Percentiles rank a stretch among this genome's conserved stretches.
Evolutionary conservation across 257 asterid genomes (phyloP).

Genomic region (Fraxinus anomala): DNA sequence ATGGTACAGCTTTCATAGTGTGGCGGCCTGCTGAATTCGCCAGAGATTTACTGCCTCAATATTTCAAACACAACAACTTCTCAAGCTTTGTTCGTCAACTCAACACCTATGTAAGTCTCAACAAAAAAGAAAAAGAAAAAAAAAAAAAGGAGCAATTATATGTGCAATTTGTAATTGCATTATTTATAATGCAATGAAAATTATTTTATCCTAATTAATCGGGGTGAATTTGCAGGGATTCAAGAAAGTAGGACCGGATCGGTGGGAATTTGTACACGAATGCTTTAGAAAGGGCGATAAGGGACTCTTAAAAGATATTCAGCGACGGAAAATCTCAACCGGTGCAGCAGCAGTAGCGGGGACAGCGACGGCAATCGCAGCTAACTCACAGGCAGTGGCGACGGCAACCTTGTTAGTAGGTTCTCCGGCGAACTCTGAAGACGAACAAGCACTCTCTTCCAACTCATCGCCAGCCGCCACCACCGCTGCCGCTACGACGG

Average conservation of each 20-base stretch:
- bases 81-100: conserved; percentile 92
- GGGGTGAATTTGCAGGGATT: conserved; percentile 63
- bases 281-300: conserved; percentile 68
- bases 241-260: conserved; percentile 80
- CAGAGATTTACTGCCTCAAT: conserved; percentile 76
- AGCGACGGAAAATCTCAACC: conserved; percentile 67
- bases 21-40: conserved; percentile 94
- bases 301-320: conserved; percentile 60
- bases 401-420: conserved; percentile 27
- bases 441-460: conserved; percentile 78
- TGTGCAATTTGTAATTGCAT: not conserved
- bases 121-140: not conserved
- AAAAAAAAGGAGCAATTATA: not conserved
- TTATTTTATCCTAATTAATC: not conserved
- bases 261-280: conserved; percentile 88
- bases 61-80: conserved; percentile 88
- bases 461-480: conserved; percentile 62
- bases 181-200: not conserved
- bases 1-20: conserved; percentile 76
- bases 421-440: conserved; percentile 71
- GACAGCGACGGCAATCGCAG: conserved; percentile 14
- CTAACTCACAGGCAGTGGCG: conserved; percentile 25
- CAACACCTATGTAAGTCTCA: conserved; percentile 64
- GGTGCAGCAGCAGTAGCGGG: conserved; percentile 23
- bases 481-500: conserved; percentile 33